These are phyloP conservation scores for Vitis hybrid DNA, from an alignment of 177 flowering plant genomes.

Conservation along the genomic window DNA sequence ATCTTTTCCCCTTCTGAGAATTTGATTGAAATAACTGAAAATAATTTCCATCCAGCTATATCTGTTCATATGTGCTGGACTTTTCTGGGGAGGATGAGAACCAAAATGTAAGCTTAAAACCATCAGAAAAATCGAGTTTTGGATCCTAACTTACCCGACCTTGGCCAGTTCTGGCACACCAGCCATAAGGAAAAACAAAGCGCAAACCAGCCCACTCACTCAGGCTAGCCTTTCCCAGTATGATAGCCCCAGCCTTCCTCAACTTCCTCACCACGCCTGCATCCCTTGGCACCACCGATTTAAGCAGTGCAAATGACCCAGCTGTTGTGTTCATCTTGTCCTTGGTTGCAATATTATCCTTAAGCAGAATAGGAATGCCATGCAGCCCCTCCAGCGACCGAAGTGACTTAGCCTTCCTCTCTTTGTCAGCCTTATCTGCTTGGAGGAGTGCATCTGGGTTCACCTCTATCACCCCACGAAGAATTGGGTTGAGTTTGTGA, in stretches of 20 bases:
- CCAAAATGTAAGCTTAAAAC: neutral
- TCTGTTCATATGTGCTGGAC: no score
- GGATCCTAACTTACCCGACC: conserved; percentile 23
- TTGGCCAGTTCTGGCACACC: conserved; percentile 40
- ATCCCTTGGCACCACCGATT: conserved; percentile 38
- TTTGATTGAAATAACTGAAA: no score
- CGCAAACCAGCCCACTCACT: conserved; percentile 32
- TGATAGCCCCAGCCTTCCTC: conserved; percentile 36
- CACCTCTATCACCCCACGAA: conserved; percentile 24
- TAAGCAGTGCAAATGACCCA: conserved; percentile 38
- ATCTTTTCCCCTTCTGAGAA: no score
- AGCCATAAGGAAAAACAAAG: conserved; percentile 24
- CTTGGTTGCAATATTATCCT: conserved; percentile 39
- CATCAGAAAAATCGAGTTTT: neutral
- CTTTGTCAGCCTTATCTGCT: conserved; percentile 27
- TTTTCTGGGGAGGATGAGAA: no score
- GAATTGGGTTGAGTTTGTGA: conserved; percentile 21
- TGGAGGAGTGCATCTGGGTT: conserved; percentile 26
- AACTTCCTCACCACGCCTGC: conserved; percentile 38
- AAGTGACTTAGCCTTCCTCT: conserved; percentile 10
- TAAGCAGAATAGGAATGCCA: conserved; percentile 37
- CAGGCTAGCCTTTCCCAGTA: conserved; percentile 39
- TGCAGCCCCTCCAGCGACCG: conserved; percentile 14
- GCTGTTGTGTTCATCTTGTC: conserved; percentile 45
- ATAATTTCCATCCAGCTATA: no score